These are phyloP conservation scores for Effrenium voratum DNA, from an alignment of 73 alveolate species.

Conservation along the genomic window DNA sequence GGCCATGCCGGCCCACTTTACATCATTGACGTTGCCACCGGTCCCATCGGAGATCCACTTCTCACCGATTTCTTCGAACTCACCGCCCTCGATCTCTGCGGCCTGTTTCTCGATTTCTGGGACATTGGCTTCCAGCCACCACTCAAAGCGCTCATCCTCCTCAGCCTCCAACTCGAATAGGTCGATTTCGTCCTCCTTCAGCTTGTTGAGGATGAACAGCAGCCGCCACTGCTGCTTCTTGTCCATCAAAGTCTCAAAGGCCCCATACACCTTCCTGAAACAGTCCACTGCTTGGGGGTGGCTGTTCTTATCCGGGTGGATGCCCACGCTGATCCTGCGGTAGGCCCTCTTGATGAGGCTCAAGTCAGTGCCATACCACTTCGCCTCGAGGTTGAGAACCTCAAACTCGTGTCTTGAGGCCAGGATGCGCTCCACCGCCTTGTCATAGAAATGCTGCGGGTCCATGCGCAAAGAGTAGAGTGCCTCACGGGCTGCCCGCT, in stretches of 20 bases:
- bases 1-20: constrained; percentile 33
- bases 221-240: constrained; percentile 40
- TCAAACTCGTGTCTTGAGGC: constrained; percentile 18
- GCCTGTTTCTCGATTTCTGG: constrained; percentile 34
- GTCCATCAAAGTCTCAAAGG: constrained; percentile 25
- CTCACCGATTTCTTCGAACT: constrained; percentile 23
- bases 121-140: constrained; percentile 30
- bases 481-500: constrained; percentile 26
- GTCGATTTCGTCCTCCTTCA: neutral
- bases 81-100: constrained; percentile 31
- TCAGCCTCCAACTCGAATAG: constrained; percentile 21
- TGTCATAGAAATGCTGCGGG: constrained; percentile 19
- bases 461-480: constrained; percentile 5
- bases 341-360: constrained; percentile 2
- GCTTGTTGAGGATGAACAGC: neutral
- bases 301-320: constrained; percentile 22
- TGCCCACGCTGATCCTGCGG: constrained; percentile 32
- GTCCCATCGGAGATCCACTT: constrained; percentile 33
- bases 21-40: constrained; percentile 14
- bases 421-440: constrained; percentile 33
- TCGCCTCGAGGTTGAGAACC: constrained; percentile 25
- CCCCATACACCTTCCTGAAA: constrained; percentile 26
- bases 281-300: constrained; percentile 31
- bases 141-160: constrained; percentile 45
- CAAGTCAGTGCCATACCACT: constrained; percentile 16